These are phyloP conservation scores for Sclerotinia nivalis DNA, from an alignment of 2,329 filamentous ascomycete genomes.

Conservation along the genomic window DNA sequence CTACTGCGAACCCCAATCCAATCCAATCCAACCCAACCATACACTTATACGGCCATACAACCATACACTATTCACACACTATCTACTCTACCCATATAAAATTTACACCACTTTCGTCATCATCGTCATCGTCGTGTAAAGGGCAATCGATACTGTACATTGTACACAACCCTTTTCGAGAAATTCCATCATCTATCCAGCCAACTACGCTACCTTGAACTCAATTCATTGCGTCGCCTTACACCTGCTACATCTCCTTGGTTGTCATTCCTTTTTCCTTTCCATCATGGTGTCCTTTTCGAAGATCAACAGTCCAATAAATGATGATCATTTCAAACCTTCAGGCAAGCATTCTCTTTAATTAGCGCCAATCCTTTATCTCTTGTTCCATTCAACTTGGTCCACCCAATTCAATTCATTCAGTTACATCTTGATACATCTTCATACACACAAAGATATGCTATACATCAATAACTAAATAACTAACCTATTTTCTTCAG, in stretches of 20 bases:
- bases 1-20: background rate
- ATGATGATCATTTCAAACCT: background rate
- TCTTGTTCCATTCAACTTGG: background rate
- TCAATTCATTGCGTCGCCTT: constrained; percentile 2
- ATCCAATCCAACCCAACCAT: background rate
- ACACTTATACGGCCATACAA: background rate
- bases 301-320: background rate
- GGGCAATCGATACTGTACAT: background rate
- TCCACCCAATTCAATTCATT: background rate
- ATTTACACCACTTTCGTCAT: constrained; percentile 1
- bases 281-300: constrained; percentile 9
- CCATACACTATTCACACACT: background rate
- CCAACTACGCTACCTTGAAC: background rate
- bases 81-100: background rate
- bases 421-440: background rate
- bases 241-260: background rate
- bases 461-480: background rate
- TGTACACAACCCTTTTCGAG: background rate
- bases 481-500: background rate
- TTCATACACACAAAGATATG: background rate
- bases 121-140: constrained; percentile 2
- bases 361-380: background rate
- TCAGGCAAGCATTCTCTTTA: background rate
- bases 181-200: background rate
- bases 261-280: background rate